These are phyloP conservation scores for Gynochthodes officinalis DNA, from an alignment of 257 asterid species.

Conservation along the genomic window DNA sequence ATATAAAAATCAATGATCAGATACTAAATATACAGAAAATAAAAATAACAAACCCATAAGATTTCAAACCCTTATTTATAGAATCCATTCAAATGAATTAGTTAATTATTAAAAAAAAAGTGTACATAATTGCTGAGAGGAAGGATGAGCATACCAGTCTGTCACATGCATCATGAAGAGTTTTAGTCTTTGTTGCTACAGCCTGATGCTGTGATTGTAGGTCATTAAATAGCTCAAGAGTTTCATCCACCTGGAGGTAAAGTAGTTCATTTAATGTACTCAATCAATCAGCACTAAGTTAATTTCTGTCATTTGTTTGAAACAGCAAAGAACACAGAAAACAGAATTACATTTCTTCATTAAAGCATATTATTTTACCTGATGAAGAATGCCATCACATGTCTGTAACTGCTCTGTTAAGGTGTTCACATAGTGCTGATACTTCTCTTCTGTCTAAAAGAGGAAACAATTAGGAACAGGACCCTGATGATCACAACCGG, in stretches of 20 bases:
- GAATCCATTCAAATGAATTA: background rate
- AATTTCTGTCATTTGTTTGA: background rate
- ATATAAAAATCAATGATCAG: background rate
- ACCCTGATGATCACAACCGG: background rate
- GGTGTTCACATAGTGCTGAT: slow-evolving; percentile 92
- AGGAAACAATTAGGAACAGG: slow-evolving; percentile 21
- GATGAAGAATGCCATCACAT: slow-evolving; percentile 85
- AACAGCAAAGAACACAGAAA: slow-evolving; percentile 10
- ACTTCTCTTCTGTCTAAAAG: slow-evolving; percentile 87
- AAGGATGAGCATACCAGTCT: slow-evolving; percentile 66
- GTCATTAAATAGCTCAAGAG: slow-evolving; percentile 87
- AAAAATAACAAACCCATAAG: background rate
- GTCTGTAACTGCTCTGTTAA: slow-evolving; percentile 85
- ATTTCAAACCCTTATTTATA: background rate
- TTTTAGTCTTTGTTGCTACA: slow-evolving; percentile 94
- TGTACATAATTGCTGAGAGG: slow-evolving; percentile 9
- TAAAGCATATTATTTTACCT: slow-evolving; percentile 39
- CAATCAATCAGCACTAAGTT: slow-evolving; percentile 13
- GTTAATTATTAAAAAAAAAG: no score
- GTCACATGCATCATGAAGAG: slow-evolving; percentile 98
- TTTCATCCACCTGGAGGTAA: slow-evolving; percentile 84
- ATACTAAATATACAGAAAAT: background rate
- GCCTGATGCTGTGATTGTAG: slow-evolving; percentile 95
- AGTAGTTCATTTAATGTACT: slow-evolving; percentile 19
- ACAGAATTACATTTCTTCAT: background rate